Conservation (phyloP, 164 flowering plant species). For the Macadamia integrifolia region DNA sequence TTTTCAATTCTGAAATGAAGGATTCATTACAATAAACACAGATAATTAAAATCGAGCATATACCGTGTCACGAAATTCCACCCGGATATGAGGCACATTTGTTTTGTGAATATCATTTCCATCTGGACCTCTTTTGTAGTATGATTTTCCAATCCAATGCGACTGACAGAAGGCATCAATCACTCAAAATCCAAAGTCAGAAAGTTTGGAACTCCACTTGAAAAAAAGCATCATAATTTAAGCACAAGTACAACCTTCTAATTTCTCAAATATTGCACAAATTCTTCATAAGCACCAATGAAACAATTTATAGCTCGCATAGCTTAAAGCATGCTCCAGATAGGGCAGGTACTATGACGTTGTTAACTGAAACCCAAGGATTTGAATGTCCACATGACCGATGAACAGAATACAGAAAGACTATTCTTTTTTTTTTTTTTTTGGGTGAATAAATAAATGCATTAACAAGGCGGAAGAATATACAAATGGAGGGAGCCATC, state of each 20-base stretch:
- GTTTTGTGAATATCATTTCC: conserved; percentile 95
- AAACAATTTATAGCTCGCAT: neutral
- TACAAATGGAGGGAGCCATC: too few relatives aligned
- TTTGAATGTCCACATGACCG: neutral
- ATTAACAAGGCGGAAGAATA: too few relatives aligned
- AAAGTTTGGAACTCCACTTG: neutral
- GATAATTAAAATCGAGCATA: neutral
- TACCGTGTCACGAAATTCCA: conserved; percentile 90
- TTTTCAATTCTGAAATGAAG: neutral
- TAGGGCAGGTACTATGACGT: neutral
- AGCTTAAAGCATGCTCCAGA: neutral
- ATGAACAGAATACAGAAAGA: neutral
- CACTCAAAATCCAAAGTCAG: neutral
- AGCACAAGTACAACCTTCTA: neutral
- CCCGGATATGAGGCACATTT: conserved; percentile 92
- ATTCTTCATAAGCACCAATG: neutral
- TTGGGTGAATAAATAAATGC: too few relatives aligned
- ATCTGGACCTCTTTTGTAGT: conserved; percentile 87
- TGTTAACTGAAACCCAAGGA: neutral
- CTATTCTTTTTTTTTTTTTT: too few relatives aligned
- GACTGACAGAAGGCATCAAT: conserved; percentile 33
- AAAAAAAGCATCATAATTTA: neutral
- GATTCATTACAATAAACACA: neutral
- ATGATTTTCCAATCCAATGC: conserved; percentile 88
- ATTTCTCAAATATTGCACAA: neutral